These are phyloP conservation scores for Penicillium odoratum DNA, from an alignment of 495 filamentous ascomycete genomes.

Conservation along the genomic window DNA sequence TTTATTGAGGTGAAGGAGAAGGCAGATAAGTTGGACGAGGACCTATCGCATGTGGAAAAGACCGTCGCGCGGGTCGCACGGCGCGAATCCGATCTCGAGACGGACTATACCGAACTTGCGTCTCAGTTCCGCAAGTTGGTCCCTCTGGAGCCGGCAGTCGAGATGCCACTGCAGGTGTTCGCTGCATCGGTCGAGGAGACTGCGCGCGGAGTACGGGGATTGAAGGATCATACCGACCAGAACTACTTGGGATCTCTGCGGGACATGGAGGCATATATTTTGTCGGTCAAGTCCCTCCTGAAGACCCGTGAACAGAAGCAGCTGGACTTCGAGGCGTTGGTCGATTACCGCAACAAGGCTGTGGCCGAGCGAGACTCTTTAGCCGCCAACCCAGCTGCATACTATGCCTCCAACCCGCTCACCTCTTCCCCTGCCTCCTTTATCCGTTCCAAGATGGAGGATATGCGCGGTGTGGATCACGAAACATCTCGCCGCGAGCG, in stretches of 20 bases:
- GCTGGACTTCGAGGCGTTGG: slow-evolving; percentile 93
- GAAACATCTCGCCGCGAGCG: slow-evolving; percentile 86
- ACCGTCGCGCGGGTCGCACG: slow-evolving; percentile 86
- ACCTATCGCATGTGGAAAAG: slow-evolving; percentile 89
- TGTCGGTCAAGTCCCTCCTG: slow-evolving; percentile 78
- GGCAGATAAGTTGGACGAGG: slow-evolving; percentile 92
- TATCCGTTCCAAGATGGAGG: slow-evolving; percentile 91
- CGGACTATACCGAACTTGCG: slow-evolving; percentile 84
- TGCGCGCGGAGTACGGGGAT: slow-evolving; percentile 63
- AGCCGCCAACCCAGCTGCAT: slow-evolving; percentile 58
- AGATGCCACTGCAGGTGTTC: slow-evolving; percentile 76
- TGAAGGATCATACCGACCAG: slow-evolving; percentile 93
- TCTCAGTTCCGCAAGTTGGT: slow-evolving; percentile 93
- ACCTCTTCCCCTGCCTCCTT: slow-evolving; percentile 77
- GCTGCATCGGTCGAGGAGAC: slow-evolving; percentile 84
- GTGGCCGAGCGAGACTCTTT: slow-evolving; percentile 86
- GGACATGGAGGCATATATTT: slow-evolving; percentile 91
- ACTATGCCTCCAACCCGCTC: slow-evolving; percentile 58
- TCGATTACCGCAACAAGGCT: slow-evolving; percentile 90
- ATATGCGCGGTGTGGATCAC: slow-evolving; percentile 95
- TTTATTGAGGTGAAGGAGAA: slow-evolving; percentile 94
- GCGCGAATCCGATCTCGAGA: slow-evolving; percentile 83
- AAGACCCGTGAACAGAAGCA: slow-evolving; percentile 97
- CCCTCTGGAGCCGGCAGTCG: slow-evolving; percentile 83
- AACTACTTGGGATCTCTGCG: slow-evolving; percentile 88